Conservation (phyloP, 345 rosid species). For the Carallia pectinifolia region DNA sequence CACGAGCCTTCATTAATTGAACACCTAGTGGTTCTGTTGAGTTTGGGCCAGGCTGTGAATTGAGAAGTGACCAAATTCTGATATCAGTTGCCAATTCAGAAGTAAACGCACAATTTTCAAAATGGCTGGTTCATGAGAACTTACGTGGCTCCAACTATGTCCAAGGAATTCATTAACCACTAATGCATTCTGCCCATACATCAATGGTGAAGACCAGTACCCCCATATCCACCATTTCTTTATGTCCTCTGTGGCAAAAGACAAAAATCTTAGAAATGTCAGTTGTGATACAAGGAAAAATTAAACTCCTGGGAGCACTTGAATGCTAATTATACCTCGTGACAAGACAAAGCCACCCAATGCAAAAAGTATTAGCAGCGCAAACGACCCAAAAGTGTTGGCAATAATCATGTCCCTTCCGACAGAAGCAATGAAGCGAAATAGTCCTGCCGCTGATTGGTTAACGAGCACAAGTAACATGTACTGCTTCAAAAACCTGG, state of each 20-base stretch:
- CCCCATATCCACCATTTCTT: conserved; percentile 26
- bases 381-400: conserved; percentile 59
- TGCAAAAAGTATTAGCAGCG: conserved; percentile 50
- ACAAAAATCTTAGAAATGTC: neutral
- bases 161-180: conserved; percentile 18
- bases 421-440: conserved; percentile 52
- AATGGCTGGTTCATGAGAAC: neutral
- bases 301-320: neutral
- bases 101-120: neutral
- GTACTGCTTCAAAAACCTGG: conserved; percentile 67
- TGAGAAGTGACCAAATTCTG: neutral
- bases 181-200: conserved; percentile 13
- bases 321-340: conserved; percentile 26
- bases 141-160: conserved; percentile 32
- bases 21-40: conserved; percentile 43
- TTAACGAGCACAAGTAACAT: conserved; percentile 43
- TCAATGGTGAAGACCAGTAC: conserved; percentile 18
- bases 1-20: conserved; percentile 40
- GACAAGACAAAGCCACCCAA: conserved; percentile 67
- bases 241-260: conserved; percentile 5
- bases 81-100: neutral
- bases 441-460: conserved; percentile 66
- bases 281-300: neutral
- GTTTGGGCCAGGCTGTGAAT: conserved; percentile 23
- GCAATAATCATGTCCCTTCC: conserved; percentile 65